Base-by-base conservation (phyloP, 768 basidiomycete species). In the Asterophora parasitica region DNA sequence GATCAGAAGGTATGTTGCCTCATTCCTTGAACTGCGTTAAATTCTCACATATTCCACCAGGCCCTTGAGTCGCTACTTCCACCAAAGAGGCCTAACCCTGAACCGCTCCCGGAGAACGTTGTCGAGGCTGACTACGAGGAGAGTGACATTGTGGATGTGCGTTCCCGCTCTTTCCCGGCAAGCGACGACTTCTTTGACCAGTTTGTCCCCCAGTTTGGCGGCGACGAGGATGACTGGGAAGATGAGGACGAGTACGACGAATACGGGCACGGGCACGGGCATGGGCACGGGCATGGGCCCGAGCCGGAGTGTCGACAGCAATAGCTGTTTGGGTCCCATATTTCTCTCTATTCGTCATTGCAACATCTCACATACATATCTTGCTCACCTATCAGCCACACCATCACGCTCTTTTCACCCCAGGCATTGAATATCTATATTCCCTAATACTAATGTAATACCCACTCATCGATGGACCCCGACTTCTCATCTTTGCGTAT, bases 101-200 rank as follows among this genome's bases (percentile, higher is more conserved):
- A 85, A 6, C 90, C 90, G 12, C 71, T 67, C 53, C 87, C 89
- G 8, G 81, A 74, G 43, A 69, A 83, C 48, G 79, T 92, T 39
- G 85, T 87, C 53, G 77, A 85, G 53, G 84, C 72, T 23, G 70
- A 74, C 54, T 88, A 77, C 63, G 88, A 89, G 67, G 83, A 85
- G 66, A 80, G 78, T 65, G 83, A 83, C 67, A 78, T 88, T 70
- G 78, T 79, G 62, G 86, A 89, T 72, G 87, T 91, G 81, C 82
- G 88, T 85, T 75, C 73, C 69, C 77, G 77, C 72, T 81, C 76
- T 78, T 84, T 83, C 72, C 78, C 79, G 72, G 79, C 83, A 77
- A 75, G 76, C 63, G 71, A 75, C 62, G 76, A 76, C 64, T 88
- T 86, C 82, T 88, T 85, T 83, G 85, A 88, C 72, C 76, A 78